Percentiles rank a stretch among this genome's conserved stretches.
Evolutionary conservation across 495 filamentous ascomycete genomes (phyloP).

Genomic region (Pyronema domesticum): DNA sequence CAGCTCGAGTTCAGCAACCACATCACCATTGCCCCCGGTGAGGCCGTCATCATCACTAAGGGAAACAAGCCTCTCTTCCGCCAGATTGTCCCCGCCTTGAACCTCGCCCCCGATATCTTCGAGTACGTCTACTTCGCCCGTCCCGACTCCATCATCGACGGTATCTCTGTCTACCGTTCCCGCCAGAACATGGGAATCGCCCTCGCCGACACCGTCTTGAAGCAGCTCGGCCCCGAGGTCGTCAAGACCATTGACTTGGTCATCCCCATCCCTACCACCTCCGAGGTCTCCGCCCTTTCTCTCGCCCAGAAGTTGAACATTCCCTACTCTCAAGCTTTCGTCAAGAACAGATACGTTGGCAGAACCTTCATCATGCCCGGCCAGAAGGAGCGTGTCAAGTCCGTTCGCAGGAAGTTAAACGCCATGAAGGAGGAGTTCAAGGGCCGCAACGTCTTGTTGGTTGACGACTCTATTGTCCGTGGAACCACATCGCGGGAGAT

Average conservation of each 20-base stretch:
- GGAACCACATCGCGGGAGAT: constrained; percentile 87
- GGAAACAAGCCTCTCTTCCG: constrained; percentile 55
- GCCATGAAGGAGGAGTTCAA: constrained; percentile 78
- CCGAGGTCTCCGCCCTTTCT: constrained; percentile 64
- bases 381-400: constrained; percentile 66
- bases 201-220: constrained; percentile 59
- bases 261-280: constrained; percentile 77
- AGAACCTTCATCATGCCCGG: constrained; percentile 92
- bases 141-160: constrained; percentile 81
- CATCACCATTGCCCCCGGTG: constrained; percentile 62
- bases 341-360: constrained; percentile 94
- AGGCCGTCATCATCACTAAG: constrained; percentile 88
- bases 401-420: constrained; percentile 59
- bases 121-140: constrained; percentile 79
- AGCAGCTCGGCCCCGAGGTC: constrained; percentile 52
- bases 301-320: constrained; percentile 62
- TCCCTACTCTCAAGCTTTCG: constrained; percentile 68
- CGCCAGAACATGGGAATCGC: constrained; percentile 85
- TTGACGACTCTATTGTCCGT: constrained; percentile 86
- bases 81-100: constrained; percentile 52
- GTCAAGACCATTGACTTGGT: constrained; percentile 80
- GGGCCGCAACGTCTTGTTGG: constrained; percentile 63
- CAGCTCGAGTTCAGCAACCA: constrained; percentile 75
- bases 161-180: constrained; percentile 75
- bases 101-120: constrained; percentile 86